Evolutionary conservation across 331 rosid species (phyloP).

Genomic region (Acacia concinna): DNA sequence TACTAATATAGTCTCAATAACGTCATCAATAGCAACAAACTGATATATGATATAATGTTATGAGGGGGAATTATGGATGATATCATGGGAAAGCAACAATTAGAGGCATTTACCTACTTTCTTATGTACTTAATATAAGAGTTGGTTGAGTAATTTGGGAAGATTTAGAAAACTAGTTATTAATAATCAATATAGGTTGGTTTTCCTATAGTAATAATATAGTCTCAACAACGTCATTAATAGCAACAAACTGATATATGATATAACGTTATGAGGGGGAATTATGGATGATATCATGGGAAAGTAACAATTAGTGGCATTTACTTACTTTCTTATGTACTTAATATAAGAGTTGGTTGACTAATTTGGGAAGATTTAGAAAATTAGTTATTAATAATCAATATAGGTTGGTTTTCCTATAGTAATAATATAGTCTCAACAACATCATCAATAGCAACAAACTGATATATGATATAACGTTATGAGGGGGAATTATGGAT

Average conservation of each 20-base stretch:
- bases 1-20: constrained; percentile 72
- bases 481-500: not conserved
- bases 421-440: constrained; percentile 71
- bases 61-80: not conserved
- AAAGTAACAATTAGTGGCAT: no score
- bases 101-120: no score
- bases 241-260: constrained; percentile 65
- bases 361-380: no score
- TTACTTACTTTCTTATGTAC: no score
- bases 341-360: no score
- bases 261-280: constrained; percentile 12
- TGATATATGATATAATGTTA: constrained; percentile 26
- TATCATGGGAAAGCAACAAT: not conserved
- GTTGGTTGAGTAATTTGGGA: no score
- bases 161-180: no score
- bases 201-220: no score
- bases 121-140: no score
- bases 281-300: not conserved
- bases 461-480: constrained; percentile 43
- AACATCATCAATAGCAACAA: constrained; percentile 87
- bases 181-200: no score
- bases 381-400: no score
- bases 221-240: constrained; percentile 83
- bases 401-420: no score
- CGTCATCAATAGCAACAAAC: constrained; percentile 90